phyloP scores from a whole-genome alignment of 306 rosid genomes.

The Rosa persica region DNA sequence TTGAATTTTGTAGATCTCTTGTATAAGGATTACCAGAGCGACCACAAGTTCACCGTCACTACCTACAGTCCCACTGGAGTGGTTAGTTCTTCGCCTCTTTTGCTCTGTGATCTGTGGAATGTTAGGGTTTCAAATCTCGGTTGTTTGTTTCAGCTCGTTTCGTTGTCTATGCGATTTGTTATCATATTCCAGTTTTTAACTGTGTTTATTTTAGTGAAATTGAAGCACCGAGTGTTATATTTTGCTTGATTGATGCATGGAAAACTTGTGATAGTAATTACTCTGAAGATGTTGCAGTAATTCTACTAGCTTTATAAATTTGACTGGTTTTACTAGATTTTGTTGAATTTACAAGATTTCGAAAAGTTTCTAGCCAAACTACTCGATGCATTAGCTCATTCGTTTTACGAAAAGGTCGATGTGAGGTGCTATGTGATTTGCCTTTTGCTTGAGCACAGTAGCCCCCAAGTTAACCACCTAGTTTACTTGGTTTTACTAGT shows the following conservation, averaged over 20 bases:
- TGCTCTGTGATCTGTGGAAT: neutral
- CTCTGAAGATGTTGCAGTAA: too few species aligned
- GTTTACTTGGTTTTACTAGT: neutral
- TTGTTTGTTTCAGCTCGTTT: neutral
- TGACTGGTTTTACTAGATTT: neutral
- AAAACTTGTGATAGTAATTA: neutral
- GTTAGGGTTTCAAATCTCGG: conserved; percentile 13
- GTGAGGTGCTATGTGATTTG: neutral
- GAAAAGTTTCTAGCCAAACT: neutral
- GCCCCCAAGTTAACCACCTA: neutral
- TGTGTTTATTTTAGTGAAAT: neutral
- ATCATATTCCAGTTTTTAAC: neutral
- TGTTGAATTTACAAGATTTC: neutral
- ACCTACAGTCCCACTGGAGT: conserved; percentile 95
- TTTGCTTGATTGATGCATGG: neutral
- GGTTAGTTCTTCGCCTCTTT: conserved; percentile 34
- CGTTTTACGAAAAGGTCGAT: neutral
- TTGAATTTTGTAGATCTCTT: conserved; percentile 59
- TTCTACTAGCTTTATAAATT: too few species aligned
- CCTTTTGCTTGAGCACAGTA: neutral
- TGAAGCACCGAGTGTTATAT: neutral
- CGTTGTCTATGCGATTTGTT: too few species aligned
- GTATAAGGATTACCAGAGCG: conserved; percentile 84
- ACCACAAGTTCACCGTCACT: conserved; percentile 85
- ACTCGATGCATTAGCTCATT: neutral